Conservation (phyloP, 257 asterid genomes). For the Ocimum tenuiflorum region DNA sequence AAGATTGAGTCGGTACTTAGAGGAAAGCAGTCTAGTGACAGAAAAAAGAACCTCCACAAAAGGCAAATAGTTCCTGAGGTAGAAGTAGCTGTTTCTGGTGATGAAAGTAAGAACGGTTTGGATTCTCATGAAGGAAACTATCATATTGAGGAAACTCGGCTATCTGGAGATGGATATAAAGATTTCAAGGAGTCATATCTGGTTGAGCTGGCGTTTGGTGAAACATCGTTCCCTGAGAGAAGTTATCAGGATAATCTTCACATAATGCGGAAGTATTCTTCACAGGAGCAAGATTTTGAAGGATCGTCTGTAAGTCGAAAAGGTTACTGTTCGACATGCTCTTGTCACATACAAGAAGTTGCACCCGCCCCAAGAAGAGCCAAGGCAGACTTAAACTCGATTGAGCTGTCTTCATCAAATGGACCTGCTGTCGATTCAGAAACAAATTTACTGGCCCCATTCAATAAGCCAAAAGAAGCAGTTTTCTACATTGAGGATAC, state of each 20-base stretch:
- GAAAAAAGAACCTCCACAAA: conserved; percentile 24
- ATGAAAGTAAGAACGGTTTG: background rate
- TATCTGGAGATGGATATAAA: conserved; percentile 12
- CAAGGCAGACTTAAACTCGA: background rate
- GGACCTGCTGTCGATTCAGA: conserved; percentile 5
- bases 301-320: conserved; percentile 20
- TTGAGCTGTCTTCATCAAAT: background rate
- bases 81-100: conserved; percentile 13
- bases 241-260: conserved; percentile 37
- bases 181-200: conserved; percentile 17
- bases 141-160: conserved; percentile 4
- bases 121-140: conserved; percentile 18
- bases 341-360: conserved; percentile 24
- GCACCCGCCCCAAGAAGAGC: conserved; percentile 1
- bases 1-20: conserved; percentile 20
- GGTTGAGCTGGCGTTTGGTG: conserved; percentile 42
- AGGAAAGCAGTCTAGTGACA: conserved; percentile 20
- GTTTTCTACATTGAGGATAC: background rate
- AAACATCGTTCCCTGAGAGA: conserved; percentile 44
- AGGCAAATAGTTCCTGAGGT: conserved; percentile 14
- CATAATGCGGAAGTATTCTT: conserved; percentile 25
- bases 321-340: conserved; percentile 28
- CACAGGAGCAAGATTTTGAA: conserved; percentile 19
- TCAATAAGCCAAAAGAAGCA: conserved; percentile 18
- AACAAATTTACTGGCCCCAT: background rate